Base-by-base conservation (phyloP, 1,284 basidiomycete genomes). In the Cryptococcus amylolentus region DNA sequence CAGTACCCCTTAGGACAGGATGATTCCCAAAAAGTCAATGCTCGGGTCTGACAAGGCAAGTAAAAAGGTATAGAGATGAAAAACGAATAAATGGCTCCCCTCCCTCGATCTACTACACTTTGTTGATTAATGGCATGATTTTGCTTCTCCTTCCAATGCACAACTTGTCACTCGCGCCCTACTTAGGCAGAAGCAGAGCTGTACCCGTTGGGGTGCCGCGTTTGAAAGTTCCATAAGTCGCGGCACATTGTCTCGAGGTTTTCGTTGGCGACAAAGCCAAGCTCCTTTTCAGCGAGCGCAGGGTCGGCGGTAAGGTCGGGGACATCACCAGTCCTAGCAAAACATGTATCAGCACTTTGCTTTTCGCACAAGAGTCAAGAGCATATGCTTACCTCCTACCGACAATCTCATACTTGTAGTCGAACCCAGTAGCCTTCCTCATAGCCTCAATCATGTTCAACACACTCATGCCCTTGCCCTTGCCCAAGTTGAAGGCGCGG, bases 291-390 rank as follows among this genome's bases (percentile, higher is more conserved):
- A 0, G 96, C 96, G 27, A 97, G 82, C 3, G 86, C 67, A 0
- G 96, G 95, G 76, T 98, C 89, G 8, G 95, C 96, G 13, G 94
- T 98, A 43, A 99, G 82, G 75, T 98, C 93, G 0, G 96, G 95
- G 0, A 98, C 96, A 73, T 99, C 96, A 9, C 95, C 96, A 48
- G 85, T 83, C 63, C 92, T 91, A 69, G n/a, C 16, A 38, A 43
- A 18, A 9, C 9, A 13, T 8, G 23, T 6, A 43, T 39, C 31
- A 23, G 12, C 41, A 28, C 9, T 35, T 13, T 4, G n/a, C 0
- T 14, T 18, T 23, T 18, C 41, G 37, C 3, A 49, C 20, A 12
- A 16, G 8, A 49, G 18, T 14, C 45, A 31, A 40, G 18, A 28
- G 49, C 49, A 10, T 9, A 38, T 38, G 23, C 87, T 67, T 71